Evolutionary conservation across 73 alveolate species (phyloP).

Genomic region (Blepharisma japonicum): DNA sequence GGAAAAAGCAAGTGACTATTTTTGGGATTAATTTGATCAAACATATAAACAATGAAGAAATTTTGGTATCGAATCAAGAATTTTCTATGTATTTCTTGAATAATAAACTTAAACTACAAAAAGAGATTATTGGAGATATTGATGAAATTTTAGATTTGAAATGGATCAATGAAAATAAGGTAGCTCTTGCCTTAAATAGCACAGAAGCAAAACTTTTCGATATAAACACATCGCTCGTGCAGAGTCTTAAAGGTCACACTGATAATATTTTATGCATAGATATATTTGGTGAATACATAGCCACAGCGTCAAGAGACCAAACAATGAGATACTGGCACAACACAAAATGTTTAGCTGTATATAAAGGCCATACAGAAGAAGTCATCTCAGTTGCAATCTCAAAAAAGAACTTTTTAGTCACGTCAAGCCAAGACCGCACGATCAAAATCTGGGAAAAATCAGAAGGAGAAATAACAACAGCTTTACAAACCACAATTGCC

Average conservation of each 20-base stretch:
- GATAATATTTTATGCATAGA: conserved; percentile 87
- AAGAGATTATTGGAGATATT: conserved; percentile 41
- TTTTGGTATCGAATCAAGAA: conserved; percentile 5
- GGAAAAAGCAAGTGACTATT: background rate
- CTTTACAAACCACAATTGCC: conserved; percentile 74
- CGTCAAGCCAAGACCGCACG: conserved; percentile 81
- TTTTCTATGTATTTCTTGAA: background rate
- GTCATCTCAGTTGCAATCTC: conserved; percentile 71
- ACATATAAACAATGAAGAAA: background rate
- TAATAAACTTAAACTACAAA: conserved; percentile 26
- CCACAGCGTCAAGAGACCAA: conserved; percentile 91
- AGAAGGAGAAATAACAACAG: conserved; percentile 49
- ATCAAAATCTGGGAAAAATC: conserved; percentile 77
- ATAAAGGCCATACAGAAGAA: conserved; percentile 86
- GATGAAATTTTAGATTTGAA: conserved; percentile 49
- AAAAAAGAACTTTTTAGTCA: conserved; percentile 61
- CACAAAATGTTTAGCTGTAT: conserved; percentile 51
- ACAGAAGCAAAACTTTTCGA: conserved; percentile 40
- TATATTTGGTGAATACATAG: conserved; percentile 55
- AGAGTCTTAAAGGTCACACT: conserved; percentile 74
- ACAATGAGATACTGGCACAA: conserved; percentile 86
- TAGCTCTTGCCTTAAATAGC: conserved; percentile 35
- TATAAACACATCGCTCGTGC: conserved; percentile 22
- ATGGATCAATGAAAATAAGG: conserved; percentile 33
- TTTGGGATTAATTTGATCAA: background rate